Evolutionary conservation across 129 eudicot species (phyloP).

Genomic region (Chrysanthemum lavandulifolium): DNA sequence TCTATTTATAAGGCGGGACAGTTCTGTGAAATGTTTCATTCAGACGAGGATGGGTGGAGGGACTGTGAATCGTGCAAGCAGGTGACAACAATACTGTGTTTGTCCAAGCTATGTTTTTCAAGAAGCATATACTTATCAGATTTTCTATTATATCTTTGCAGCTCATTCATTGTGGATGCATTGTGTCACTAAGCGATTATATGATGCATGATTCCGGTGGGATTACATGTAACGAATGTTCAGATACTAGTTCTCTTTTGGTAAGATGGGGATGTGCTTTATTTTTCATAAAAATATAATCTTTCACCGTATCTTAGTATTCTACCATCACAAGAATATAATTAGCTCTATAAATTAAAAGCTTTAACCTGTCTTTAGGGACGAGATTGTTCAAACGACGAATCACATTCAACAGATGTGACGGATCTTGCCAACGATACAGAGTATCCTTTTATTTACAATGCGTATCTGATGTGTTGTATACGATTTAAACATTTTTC

Average conservation of each 20-base stretch:
- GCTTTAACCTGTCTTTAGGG: no score
- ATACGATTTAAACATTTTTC: slow-evolving; percentile 21
- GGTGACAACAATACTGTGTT: slow-evolving; percentile 26
- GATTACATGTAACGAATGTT: slow-evolving; percentile 53
- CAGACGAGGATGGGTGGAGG: slow-evolving; percentile 60
- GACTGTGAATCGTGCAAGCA: slow-evolving; percentile 57
- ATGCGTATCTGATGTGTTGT: no score
- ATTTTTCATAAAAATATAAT: not conserved
- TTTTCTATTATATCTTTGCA: slow-evolving; percentile 27
- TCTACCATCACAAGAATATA: no score
- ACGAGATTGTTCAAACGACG: no score
- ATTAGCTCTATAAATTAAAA: not conserved
- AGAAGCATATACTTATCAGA: slow-evolving; percentile 3
- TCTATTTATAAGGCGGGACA: slow-evolving; percentile 48
- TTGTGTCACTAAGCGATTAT: slow-evolving; percentile 51
- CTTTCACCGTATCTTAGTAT: not conserved
- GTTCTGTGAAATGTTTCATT: slow-evolving; percentile 60
- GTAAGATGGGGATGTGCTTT: slow-evolving; percentile 32
- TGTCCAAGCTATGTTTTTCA: not conserved
- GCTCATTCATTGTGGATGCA: slow-evolving; percentile 65
- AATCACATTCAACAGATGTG: no score
- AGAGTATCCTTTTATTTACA: no score
- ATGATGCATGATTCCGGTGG: slow-evolving; percentile 61
- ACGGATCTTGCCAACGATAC: no score
- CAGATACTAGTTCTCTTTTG: slow-evolving; percentile 29